These are phyloP conservation scores for Mantamonas sphyraenae DNA, from an alignment of 78 protist genomes.

Conservation along the genomic window DNA sequence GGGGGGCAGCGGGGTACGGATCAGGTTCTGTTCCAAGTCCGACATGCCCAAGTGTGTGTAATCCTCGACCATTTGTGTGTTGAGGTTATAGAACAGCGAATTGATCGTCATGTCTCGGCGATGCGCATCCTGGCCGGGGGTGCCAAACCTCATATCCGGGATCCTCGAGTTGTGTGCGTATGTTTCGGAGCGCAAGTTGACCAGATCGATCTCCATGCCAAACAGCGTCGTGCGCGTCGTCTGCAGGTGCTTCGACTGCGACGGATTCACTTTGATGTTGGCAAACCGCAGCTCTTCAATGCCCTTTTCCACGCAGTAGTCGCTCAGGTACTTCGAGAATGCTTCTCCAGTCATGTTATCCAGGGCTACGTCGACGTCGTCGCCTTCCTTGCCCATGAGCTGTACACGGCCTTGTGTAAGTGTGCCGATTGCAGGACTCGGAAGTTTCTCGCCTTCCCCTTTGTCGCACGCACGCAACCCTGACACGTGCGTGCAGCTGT, in stretches of 20 bases:
- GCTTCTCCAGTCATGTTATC: conserved; percentile 48
- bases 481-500: no score
- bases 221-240: conserved; percentile 29
- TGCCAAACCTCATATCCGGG: conserved; percentile 72
- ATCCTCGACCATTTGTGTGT: conserved; percentile 59
- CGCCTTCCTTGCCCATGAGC: conserved; percentile 47
- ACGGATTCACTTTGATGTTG: conserved; percentile 28
- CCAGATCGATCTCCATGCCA: conserved; percentile 72
- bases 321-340: conserved; percentile 52
- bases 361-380: conserved; percentile 81
- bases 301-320: not conserved
- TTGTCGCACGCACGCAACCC: no score
- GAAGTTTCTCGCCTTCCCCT: not conserved
- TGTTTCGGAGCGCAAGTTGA: conserved; percentile 76
- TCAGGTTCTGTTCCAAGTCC: conserved; percentile 52
- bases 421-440: no score
- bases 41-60: conserved; percentile 64
- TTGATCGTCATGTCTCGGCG: conserved; percentile 94
- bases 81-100: conserved; percentile 84
- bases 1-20: conserved; percentile 85
- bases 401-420: conserved; percentile 1
- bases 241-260: conserved; percentile 31
- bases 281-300: no score
- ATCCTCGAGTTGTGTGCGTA: conserved; percentile 69
- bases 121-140: conserved; percentile 81